Evolutionary conservation across 78 protist species (phyloP).

Genomic region (slime mould (Dictyostelium discoideum)): DNA sequence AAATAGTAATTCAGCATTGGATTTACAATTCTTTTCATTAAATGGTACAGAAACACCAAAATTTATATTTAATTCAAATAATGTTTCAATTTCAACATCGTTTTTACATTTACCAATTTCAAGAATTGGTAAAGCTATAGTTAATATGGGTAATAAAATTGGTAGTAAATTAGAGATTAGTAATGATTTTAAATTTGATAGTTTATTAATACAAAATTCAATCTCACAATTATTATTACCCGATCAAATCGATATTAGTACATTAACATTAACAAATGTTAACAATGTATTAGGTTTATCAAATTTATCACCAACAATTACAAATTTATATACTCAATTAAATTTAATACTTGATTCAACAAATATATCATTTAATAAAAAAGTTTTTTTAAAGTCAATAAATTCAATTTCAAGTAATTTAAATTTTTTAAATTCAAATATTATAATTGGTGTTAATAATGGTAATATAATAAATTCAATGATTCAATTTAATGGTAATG

Average conservation of each 20-base stretch:
- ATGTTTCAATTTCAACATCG: background rate
- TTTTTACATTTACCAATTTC: background rate
- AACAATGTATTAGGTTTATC: background rate
- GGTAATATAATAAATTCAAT: background rate
- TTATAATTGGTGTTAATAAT: background rate
- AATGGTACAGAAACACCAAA: background rate
- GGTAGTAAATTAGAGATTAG: background rate
- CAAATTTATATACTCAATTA: background rate
- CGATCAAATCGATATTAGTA: background rate
- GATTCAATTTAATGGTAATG: background rate
- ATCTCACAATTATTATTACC: background rate
- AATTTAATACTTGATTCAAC: background rate
- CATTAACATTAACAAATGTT: background rate
- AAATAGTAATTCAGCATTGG: background rate
- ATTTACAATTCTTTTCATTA: background rate
- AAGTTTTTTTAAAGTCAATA: background rate
- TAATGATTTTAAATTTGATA: background rate
- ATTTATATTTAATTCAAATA: background rate
- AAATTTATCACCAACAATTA: background rate
- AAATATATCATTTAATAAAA: background rate
- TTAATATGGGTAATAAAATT: background rate
- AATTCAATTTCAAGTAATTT: background rate
- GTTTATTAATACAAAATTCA: background rate
- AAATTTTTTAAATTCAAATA: background rate
- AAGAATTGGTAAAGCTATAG: background rate